phyloP scores from a whole-genome alignment of 495 filamentous ascomycete genomes.

The Lasiosphaeria hispida region DNA sequence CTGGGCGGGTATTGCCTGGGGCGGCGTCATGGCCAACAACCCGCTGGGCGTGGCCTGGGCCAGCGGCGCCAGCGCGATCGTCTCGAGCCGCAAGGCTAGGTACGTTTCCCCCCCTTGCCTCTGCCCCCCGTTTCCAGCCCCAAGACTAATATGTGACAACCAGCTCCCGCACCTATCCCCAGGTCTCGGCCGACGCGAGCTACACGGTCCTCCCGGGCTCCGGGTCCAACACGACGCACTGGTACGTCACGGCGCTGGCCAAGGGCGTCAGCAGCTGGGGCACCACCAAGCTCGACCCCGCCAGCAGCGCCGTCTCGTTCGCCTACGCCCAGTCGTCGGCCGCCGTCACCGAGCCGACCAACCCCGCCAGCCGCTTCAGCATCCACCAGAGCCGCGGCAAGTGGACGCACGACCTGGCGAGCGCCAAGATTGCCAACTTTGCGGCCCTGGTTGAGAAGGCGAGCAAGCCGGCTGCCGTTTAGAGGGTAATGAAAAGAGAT shows the following conservation, averaged over 20 bases:
- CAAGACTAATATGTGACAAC: not conserved
- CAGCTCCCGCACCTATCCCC: constrained; percentile 32
- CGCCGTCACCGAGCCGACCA: constrained; percentile 32
- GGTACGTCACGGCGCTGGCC: constrained; percentile 36
- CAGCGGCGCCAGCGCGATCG: constrained; percentile 25
- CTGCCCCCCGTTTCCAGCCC: not conserved
- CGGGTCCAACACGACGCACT: constrained; percentile 36
- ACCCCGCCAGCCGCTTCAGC: constrained; percentile 35
- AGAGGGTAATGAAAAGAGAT: not conserved
- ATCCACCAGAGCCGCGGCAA: constrained; percentile 41
- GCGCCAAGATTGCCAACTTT: constrained; percentile 41
- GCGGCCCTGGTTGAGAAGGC: constrained; percentile 28
- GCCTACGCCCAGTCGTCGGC: constrained; percentile 38
- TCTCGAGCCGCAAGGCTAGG: constrained; percentile 31
- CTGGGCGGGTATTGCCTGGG: constrained; percentile 41
- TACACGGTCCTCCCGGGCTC: constrained; percentile 29
- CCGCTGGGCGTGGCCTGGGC: constrained; percentile 40
- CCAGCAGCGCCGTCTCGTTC: constrained; percentile 35
- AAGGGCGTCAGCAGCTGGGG: constrained; percentile 37
- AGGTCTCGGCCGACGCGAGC: constrained; percentile 21
- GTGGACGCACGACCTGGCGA: constrained; percentile 37
- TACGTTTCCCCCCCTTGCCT: constrained; percentile 9
- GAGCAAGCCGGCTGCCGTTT: constrained; percentile 4
- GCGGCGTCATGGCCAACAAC: constrained; percentile 42
- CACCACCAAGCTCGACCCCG: constrained; percentile 36